Evolutionary conservation across 1,139 yeast species (phyloP).

Genomic region (Yamadazyma sp.): DNA sequence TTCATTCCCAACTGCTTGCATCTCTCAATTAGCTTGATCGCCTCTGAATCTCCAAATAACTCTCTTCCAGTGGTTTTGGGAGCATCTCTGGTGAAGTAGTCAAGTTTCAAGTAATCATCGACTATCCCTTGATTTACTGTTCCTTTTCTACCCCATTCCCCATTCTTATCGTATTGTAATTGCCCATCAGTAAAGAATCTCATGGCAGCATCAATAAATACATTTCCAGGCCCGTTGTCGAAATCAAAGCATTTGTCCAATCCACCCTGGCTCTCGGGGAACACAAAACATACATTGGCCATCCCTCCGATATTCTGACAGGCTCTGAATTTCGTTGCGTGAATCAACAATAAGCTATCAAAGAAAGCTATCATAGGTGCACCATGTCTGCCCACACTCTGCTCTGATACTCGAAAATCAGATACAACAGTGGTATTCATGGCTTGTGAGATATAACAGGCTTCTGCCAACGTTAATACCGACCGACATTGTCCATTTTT

Average conservation of each 20-base stretch:
- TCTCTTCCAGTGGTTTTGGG: slow-evolving; percentile 16
- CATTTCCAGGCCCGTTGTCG: slow-evolving; percentile 16
- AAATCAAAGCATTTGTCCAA: slow-evolving; percentile 13
- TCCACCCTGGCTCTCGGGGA: slow-evolving; percentile 12
- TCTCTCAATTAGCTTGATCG: slow-evolving; percentile 8
- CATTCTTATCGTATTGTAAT: slow-evolving; percentile 13
- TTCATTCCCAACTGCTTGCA: slow-evolving; percentile 7
- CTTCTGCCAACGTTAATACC: slow-evolving; percentile 14
- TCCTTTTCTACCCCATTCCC: slow-evolving; percentile 12
- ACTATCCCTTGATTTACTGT: slow-evolving; percentile 11
- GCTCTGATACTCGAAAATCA: slow-evolving; percentile 14
- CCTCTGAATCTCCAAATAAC: slow-evolving; percentile 14
- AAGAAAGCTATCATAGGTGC: slow-evolving; percentile 16
- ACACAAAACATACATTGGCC: slow-evolving; percentile 14
- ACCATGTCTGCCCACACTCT: slow-evolving; percentile 16
- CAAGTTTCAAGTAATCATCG: slow-evolving; percentile 10
- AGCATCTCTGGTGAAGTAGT: slow-evolving; percentile 11
- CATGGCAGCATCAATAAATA: slow-evolving; percentile 16
- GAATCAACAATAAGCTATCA: slow-evolving; percentile 12
- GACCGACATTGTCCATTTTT: slow-evolving; percentile 9
- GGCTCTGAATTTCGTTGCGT: slow-evolving; percentile 11
- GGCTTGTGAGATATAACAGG: slow-evolving; percentile 11
- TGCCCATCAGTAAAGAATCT: slow-evolving; percentile 12
- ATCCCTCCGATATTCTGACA: slow-evolving; percentile 17
- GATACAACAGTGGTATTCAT: slow-evolving; percentile 11